Base-by-base conservation (phyloP, 2,329 filamentous ascomycete genomes). In the Phoma herbarum region DNA sequence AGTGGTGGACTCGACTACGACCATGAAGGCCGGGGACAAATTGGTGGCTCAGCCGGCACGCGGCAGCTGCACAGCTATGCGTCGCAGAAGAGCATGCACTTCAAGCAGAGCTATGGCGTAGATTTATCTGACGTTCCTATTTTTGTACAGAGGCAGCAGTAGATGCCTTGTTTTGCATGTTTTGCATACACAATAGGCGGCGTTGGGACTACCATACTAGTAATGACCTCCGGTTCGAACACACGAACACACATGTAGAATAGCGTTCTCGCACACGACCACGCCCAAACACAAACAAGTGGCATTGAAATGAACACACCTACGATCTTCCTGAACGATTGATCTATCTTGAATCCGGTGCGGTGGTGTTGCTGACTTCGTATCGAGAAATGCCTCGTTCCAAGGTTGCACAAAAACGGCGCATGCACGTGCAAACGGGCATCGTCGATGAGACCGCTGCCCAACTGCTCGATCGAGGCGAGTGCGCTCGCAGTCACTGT, bases 41-140 rank as follows among this genome's bases (percentile, higher is more conserved):
- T 78, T 14, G 70, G 75, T 55, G 76, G 75, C 53, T 77, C 74
- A 64, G 74, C 72, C 35, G 75, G 76, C 10, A 77, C 73, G 12
- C 65, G 76, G 35, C 63, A 69, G 42, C 58, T 69, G 49, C 68
- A 76, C 59, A 75, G 68, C 39, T 59, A 60, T 28, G 70, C 71
- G 9, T 71, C 67, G 58, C 60, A 66, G 26, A 74, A 72, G 66
- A 74, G 68, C 64, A 64, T 71, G 62, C 61, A 67, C 37, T 74
- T 62, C 54, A 67, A 65, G 45, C 60, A 70, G 42, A 64, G 72
- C 50, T 70, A 70, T 35, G 73, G 72, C 9, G 67, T 73, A n/a
- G 73, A 76, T 52, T 52, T 75, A 29, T 70, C 69, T 10, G 71
- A 76, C 58, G 70, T 76, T 20, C 73, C 75, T 14, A 63, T 75